These are phyloP conservation scores for Juncus inflexus DNA, from an alignment of 176 grass and related monocot genomes.

Conservation along the genomic window DNA sequence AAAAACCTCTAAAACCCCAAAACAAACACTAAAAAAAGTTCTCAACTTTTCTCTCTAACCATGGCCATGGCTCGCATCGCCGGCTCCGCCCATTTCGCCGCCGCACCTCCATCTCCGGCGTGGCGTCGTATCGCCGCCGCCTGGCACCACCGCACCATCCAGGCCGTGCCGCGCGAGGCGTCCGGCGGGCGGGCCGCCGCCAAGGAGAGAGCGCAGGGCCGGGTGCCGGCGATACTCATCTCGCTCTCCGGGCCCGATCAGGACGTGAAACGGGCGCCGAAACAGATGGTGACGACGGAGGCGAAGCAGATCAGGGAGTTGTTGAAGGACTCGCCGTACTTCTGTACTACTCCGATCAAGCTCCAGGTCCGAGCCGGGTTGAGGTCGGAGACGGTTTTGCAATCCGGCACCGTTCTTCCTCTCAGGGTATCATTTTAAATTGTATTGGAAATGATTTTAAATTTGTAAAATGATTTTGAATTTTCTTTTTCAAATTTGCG, in stretches of 20 bases:
- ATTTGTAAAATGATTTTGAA: no score
- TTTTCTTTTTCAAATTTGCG: no score
- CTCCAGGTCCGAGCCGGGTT: slow-evolving; percentile 79
- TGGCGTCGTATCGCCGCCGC: slow-evolving; percentile 34
- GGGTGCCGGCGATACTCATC: slow-evolving; percentile 65
- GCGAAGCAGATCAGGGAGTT: slow-evolving; percentile 72
- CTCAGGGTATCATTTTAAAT: slow-evolving; percentile 39
- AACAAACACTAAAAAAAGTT: not conserved
- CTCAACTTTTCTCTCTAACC: not conserved
- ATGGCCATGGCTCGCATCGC: slow-evolving; percentile 13
- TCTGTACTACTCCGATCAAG: slow-evolving; percentile 71
- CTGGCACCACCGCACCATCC: slow-evolving; percentile 71
- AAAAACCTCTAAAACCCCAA: not conserved
- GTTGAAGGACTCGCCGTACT: slow-evolving; percentile 77
- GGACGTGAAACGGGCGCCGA: slow-evolving; percentile 15
- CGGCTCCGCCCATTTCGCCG: not conserved
- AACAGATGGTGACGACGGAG: slow-evolving; percentile 57
- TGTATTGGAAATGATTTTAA: no score
- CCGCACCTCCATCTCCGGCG: not conserved
- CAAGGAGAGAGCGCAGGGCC: slow-evolving; percentile 59
- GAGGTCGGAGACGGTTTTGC: slow-evolving; percentile 57
- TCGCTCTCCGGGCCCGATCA: slow-evolving; percentile 26
- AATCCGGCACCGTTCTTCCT: slow-evolving; percentile 69
- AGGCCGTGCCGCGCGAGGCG: slow-evolving; percentile 65
- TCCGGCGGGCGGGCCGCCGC: slow-evolving; percentile 43